Conservation (phyloP, 2,329 filamentous ascomycete species). For the Moelleriella libera region DNA sequence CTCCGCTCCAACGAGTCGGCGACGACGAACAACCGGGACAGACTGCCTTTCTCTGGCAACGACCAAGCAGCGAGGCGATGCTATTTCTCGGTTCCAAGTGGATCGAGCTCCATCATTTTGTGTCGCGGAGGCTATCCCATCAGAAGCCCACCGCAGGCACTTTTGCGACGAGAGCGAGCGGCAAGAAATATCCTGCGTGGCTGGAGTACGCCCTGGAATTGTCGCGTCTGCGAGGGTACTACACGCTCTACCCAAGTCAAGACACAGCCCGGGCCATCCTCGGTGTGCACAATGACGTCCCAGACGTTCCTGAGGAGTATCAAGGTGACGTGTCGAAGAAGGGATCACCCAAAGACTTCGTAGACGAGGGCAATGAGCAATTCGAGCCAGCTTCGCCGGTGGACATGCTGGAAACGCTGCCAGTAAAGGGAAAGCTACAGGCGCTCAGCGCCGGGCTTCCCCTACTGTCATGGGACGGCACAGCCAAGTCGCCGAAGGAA, state of each 20-base stretch:
- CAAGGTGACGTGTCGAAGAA: constrained; percentile 8
- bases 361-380: constrained; percentile 16
- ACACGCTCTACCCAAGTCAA: constrained; percentile 62
- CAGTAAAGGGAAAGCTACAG: constrained; percentile 26
- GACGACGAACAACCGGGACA: constrained; percentile 12
- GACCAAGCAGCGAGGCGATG: constrained; percentile 67
- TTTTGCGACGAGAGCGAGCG: constrained; percentile 42
- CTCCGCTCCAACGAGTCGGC: constrained; percentile 18
- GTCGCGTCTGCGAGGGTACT: constrained; percentile 63
- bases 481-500: constrained; percentile 21
- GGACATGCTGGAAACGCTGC: constrained; percentile 33
- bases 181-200: constrained; percentile 59
- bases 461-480: constrained; percentile 51
- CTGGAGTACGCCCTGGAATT: constrained; percentile 67
- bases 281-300: constrained; percentile 67
- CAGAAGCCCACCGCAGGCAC: constrained; percentile 23
- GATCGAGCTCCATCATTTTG: constrained; percentile 71
- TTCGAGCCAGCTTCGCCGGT: constrained; percentile 28
- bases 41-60: constrained; percentile 69
- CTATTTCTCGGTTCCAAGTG: constrained; percentile 78
- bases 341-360: constrained; percentile 9
- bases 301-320: constrained; percentile 58
- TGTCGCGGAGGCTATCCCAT: constrained; percentile 45
- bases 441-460: constrained; percentile 33
- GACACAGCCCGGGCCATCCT: constrained; percentile 40